Conservation (phyloP, 108 stramenopile species). For the Nitzschia sp. region DNA sequence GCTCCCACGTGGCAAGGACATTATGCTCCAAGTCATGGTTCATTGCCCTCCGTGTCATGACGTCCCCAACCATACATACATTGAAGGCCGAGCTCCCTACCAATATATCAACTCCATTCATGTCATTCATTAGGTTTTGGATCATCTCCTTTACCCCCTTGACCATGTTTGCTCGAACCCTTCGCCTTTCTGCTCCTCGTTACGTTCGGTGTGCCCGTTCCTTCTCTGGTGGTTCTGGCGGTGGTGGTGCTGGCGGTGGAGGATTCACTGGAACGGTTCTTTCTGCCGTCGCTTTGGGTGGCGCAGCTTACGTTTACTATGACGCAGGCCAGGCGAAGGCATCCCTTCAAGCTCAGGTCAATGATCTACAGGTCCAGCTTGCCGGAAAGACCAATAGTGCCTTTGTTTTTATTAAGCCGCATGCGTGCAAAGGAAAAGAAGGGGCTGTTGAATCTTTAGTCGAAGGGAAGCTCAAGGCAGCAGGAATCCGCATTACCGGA, state of each 20-base stretch:
- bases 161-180: slow-evolving; percentile 14
- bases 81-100: too few relatives aligned
- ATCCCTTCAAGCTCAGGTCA: slow-evolving; percentile 21
- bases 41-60: too few relatives aligned
- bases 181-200: slow-evolving; percentile 8
- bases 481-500: slow-evolving; percentile 66
- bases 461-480: slow-evolving; percentile 51
- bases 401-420: slow-evolving; percentile 91
- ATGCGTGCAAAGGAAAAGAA: slow-evolving; percentile 63
- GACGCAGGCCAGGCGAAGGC: slow-evolving; percentile 20
- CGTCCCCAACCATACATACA: too few relatives aligned
- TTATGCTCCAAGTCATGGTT: too few relatives aligned
- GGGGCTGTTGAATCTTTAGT: slow-evolving; percentile 49
- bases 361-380: slow-evolving; percentile 48
- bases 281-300: slow-evolving; percentile 26
- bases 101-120: too few relatives aligned
- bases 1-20: too few relatives aligned
- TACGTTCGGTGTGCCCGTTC: slow-evolving; percentile 10
- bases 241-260: slow-evolving; percentile 27
- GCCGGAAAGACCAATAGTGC: slow-evolving; percentile 59
- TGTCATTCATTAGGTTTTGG: too few relatives aligned
- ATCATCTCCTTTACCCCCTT: background rate
- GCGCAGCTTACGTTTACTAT: slow-evolving; percentile 39
- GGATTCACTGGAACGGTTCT: background rate
- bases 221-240: slow-evolving; percentile 23